Percentiles rank a stretch among this genome's conserved stretches.
phyloP scores from a whole-genome alignment of 1,139 yeast genomes.

The Zygoascus sp. region DNA sequence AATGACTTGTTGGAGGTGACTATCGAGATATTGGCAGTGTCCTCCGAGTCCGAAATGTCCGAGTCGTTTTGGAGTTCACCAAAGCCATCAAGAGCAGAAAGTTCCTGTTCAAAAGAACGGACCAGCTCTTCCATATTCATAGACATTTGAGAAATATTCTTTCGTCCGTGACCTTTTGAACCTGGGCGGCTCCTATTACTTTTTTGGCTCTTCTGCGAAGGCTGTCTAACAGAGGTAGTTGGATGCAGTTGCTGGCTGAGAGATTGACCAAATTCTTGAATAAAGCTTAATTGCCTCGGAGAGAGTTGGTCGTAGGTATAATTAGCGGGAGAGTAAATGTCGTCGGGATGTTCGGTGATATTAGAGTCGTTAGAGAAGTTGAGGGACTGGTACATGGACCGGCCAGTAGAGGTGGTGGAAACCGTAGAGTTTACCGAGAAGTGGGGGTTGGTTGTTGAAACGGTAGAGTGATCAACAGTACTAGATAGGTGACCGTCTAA shows the following conservation, averaged over 20 bases:
- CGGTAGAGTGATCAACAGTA: neutral
- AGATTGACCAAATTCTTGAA: neutral
- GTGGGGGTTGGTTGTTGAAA: neutral
- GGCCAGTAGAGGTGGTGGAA: slow-evolving; percentile 1
- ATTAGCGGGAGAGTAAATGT: slow-evolving; percentile 1
- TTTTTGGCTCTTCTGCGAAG: neutral
- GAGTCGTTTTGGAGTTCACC: slow-evolving; percentile 7
- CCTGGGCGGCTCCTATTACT: too few species aligned
- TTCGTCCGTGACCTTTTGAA: too few species aligned
- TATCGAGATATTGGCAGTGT: neutral
- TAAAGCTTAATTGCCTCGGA: neutral
- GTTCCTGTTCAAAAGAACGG: slow-evolving; percentile 10
- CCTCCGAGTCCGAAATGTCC: neutral
- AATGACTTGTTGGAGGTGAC: neutral
- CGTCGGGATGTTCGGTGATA: neutral
- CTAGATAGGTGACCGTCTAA: neutral
- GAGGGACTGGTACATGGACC: slow-evolving; percentile 1
- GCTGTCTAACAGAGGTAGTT: neutral
- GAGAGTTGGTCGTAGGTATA: slow-evolving; percentile 4
- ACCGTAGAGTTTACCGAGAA: neutral
- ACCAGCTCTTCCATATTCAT: slow-evolving; percentile 8
- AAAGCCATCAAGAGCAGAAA: slow-evolving; percentile 10
- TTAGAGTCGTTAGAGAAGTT: neutral
- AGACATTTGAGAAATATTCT: neutral
- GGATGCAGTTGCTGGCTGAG: neutral